Percentiles rank a stretch among this genome's conserved stretches.
These are phyloP conservation scores for Aspergillus flavus DNA, from an alignment of 2,329 filamentous ascomycete genomes.

Conservation along the genomic window DNA sequence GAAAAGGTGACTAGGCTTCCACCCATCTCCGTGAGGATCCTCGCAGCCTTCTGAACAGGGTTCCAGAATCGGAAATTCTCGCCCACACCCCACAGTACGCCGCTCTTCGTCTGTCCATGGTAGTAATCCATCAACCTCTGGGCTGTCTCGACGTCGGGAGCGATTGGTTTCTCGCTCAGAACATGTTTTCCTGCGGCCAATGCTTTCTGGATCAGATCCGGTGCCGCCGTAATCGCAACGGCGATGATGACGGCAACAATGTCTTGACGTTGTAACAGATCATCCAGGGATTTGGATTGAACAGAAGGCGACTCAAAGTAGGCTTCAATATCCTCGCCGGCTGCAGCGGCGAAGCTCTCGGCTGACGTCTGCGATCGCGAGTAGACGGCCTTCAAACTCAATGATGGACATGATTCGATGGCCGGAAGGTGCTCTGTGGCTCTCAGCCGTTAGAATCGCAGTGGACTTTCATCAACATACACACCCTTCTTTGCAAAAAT, in stretches of 20 bases:
- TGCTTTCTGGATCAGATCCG: conserved; percentile 1
- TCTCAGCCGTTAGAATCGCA: background rate
- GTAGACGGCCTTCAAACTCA: background rate
- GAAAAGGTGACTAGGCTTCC: background rate
- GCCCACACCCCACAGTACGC: conserved; percentile 3
- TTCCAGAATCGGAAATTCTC: conserved; percentile 10
- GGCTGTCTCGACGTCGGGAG: conserved; percentile 42
- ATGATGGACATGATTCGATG: background rate
- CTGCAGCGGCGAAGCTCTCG: background rate
- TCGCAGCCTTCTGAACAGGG: background rate
- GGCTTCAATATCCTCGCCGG: background rate
- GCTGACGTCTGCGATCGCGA: conserved; percentile 2
- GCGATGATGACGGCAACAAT: background rate
- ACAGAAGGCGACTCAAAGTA: background rate
- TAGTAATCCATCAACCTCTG: background rate
- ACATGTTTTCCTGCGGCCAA: conserved; percentile 51
- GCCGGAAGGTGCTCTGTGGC: background rate
- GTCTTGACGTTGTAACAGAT: background rate
- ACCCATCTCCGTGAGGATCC: background rate
- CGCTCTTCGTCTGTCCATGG: background rate
- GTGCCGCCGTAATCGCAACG: background rate
- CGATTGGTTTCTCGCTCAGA: conserved; percentile 56
- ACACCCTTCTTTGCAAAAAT: background rate
- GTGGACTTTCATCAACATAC: background rate
- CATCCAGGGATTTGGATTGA: background rate